A percentile compares a stretch with the other conserved stretches of the same genome.
phyloP scores from a whole-genome alignment of 306 rosid species.

The Astragalus glycyphyllos region DNA sequence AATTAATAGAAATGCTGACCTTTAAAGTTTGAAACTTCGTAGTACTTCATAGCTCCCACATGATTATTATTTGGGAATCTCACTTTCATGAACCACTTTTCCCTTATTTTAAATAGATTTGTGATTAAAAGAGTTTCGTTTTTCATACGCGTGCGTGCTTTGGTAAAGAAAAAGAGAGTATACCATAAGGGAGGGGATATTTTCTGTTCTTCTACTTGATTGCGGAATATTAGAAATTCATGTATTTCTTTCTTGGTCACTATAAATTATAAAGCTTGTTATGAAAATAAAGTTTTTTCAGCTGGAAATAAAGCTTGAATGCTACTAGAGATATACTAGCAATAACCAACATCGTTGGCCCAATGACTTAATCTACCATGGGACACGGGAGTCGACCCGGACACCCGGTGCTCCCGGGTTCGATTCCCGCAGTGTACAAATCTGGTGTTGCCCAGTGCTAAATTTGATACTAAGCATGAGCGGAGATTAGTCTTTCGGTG shows the following conservation, averaged over 20 bases:
- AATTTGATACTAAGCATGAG: too few species aligned
- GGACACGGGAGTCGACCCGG: too few species aligned
- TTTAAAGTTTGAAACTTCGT: slow-evolving; percentile 49
- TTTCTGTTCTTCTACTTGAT: slow-evolving; percentile 27
- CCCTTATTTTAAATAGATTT: slow-evolving; percentile 19
- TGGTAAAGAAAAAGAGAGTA: slow-evolving; percentile 24
- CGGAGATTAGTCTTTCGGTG: too few species aligned
- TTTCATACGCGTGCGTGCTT: slow-evolving; percentile 50
- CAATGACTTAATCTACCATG: too few species aligned
- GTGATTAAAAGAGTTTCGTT: slow-evolving; percentile 42
- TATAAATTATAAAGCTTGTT: background rate
- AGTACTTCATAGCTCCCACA: slow-evolving; percentile 52
- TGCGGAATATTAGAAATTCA: slow-evolving; percentile 1
- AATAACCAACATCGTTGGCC: too few species aligned
- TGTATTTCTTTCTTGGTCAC: background rate
- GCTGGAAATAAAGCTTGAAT: slow-evolving; percentile 24
- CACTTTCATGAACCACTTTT: slow-evolving; percentile 44
- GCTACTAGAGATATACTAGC: background rate
- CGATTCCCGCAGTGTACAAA: too few species aligned
- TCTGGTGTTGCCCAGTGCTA: too few species aligned
- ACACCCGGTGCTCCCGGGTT: too few species aligned
- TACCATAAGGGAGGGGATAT: background rate
- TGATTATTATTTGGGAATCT: slow-evolving; percentile 62
- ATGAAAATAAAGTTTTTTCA: background rate
- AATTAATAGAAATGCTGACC: slow-evolving; percentile 25